A percentile compares a stretch with the other conserved stretches of the same genome.
phyloP scores from a whole-genome alignment of 2,329 filamentous ascomycete genomes.

The Elsinoe ampelina region DNA sequence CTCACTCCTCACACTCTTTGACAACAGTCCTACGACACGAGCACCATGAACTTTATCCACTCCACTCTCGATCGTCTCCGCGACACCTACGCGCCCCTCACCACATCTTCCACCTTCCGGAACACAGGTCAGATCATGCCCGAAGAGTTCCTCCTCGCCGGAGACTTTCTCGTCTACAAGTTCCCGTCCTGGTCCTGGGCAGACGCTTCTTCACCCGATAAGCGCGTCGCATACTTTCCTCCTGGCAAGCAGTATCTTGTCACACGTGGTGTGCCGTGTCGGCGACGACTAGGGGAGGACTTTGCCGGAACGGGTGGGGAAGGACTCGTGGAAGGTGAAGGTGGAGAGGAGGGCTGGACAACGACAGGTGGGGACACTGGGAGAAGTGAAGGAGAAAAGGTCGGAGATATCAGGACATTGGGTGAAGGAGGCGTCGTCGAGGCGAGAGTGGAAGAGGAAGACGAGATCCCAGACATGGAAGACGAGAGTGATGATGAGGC shows the following conservation, averaged over 20 bases:
- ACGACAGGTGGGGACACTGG: conserved; percentile 74
- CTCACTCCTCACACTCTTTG: background rate
- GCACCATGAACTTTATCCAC: conserved; percentile 74
- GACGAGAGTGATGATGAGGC: conserved; percentile 92
- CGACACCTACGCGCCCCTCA: conserved; percentile 82
- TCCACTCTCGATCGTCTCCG: conserved; percentile 77
- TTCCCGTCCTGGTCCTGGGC: conserved; percentile 98
- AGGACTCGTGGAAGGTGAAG: conserved; percentile 40
- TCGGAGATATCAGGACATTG: conserved; percentile 73
- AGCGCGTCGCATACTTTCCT: conserved; percentile 73
- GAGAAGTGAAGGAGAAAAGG: conserved; percentile 53
- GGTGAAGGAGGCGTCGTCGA: conserved; percentile 83
- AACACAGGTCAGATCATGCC: conserved; percentile 91
- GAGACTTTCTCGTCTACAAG: conserved; percentile 97
- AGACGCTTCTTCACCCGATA: conserved; percentile 70
- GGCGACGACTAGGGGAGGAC: conserved; percentile 82
- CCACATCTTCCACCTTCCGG: conserved; percentile 86
- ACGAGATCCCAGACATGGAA: conserved; percentile 96
- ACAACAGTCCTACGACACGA: background rate
- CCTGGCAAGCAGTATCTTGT: conserved; percentile 90
- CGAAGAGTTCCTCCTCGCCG: conserved; percentile 90
- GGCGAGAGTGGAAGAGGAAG: conserved; percentile 61
- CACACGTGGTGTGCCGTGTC: conserved; percentile 88
- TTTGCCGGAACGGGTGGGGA: conserved; percentile 70
- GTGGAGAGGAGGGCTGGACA: conserved; percentile 82